A percentile compares a stretch with the other conserved stretches of the same genome.
Evolutionary conservation across 495 filamentous ascomycete genomes (phyloP).

Genomic region (Viridothelium virens): DNA sequence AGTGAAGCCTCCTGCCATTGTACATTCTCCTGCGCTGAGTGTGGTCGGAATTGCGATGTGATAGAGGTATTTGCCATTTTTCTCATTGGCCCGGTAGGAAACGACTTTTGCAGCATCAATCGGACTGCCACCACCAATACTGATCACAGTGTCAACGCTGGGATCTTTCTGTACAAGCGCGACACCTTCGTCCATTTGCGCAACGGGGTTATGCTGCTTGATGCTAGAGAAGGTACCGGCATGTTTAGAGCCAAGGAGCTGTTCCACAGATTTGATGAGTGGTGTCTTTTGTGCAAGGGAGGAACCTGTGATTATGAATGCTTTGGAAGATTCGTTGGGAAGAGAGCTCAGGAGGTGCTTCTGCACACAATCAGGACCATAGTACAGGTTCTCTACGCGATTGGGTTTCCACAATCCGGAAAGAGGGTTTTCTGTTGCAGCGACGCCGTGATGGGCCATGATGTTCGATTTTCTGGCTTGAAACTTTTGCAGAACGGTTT

Average conservation of each 20-base stretch:
- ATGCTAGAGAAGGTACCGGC: conserved; percentile 43
- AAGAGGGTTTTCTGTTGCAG: conserved; percentile 27
- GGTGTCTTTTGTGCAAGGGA: conserved; percentile 43
- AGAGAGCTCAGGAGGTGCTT: conserved; percentile 38
- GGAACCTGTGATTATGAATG: conserved; percentile 44
- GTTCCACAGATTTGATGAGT: conserved; percentile 40
- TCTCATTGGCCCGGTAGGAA: conserved; percentile 37
- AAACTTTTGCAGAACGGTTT: background rate
- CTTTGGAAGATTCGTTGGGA: conserved; percentile 37
- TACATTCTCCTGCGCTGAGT: conserved; percentile 43
- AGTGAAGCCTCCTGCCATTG: conserved; percentile 40
- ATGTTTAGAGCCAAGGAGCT: conserved; percentile 32
- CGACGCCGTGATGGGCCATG: background rate
- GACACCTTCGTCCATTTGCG: conserved; percentile 41
- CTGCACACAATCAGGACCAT: conserved; percentile 39
- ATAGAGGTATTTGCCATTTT: conserved; percentile 36
- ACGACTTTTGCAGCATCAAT: conserved; percentile 46
- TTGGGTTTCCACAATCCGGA: conserved; percentile 40
- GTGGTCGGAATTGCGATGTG: conserved; percentile 47
- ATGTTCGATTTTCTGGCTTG: background rate
- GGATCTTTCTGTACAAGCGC: conserved; percentile 36
- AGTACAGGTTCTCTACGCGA: conserved; percentile 39
- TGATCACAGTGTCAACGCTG: conserved; percentile 42
- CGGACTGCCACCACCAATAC: conserved; percentile 43
- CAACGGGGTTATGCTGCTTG: conserved; percentile 42